These are phyloP conservation scores for Haplographium delicatum DNA, from an alignment of 495 filamentous ascomycete genomes.

Conservation along the genomic window DNA sequence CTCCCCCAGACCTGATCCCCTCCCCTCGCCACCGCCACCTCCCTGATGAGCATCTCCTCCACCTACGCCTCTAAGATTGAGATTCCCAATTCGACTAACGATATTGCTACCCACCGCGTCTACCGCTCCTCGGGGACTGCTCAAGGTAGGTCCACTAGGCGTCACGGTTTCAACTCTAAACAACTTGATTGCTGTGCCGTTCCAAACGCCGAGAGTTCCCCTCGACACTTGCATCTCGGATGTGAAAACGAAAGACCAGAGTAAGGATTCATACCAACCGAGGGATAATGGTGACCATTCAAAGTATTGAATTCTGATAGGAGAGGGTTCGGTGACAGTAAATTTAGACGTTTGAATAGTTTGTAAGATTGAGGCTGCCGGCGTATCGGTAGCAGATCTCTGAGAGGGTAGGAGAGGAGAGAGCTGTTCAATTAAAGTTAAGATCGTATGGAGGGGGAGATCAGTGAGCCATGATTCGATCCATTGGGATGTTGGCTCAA, in stretches of 20 bases:
- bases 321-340: conserved; percentile 65
- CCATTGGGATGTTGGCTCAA: conserved; percentile 75
- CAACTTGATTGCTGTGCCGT: conserved; percentile 78
- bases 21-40: neutral
- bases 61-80: conserved; percentile 40
- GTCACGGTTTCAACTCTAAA: conserved; percentile 87
- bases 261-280: conserved; percentile 92
- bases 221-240: conserved; percentile 82
- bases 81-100: conserved; percentile 77
- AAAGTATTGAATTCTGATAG: conserved; percentile 79
- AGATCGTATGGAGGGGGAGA: conserved; percentile 83
- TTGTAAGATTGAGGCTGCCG: conserved; percentile 41
- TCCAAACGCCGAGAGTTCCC: conserved; percentile 94
- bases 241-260: conserved; percentile 94
- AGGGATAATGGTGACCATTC: conserved; percentile 90
- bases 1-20: neutral
- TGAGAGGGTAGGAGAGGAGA: conserved; percentile 39
- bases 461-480: conserved; percentile 93
- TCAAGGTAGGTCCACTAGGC: conserved; percentile 71
- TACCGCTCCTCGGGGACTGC: conserved; percentile 83
- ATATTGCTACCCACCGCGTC: conserved; percentile 93
- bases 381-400: conserved; percentile 30
- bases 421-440: conserved; percentile 69
- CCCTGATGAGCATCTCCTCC: neutral
- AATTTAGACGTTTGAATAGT: conserved; percentile 25